A percentile compares a stretch with the other conserved stretches of the same genome.
phyloP scores from a whole-genome alignment of 768 basidiomycete genomes.

The Rhodotorula diobovata region DNA sequence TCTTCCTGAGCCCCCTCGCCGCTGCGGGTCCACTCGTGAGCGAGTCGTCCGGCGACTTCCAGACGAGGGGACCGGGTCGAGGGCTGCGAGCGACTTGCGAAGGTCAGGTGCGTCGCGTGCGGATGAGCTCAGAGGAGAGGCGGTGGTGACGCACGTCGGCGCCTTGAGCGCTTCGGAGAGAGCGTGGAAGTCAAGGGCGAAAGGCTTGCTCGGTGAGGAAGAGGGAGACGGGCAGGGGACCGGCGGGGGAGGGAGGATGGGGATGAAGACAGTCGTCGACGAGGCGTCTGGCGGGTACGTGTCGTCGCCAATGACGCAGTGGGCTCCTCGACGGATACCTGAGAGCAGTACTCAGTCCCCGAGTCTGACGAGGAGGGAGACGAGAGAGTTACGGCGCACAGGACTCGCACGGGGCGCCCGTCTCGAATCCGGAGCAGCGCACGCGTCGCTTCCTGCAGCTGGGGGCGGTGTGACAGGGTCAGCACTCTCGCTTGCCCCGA shows the following conservation, averaged over 20 bases:
- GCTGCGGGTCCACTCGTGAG: neutral
- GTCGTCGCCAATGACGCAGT: slow-evolving; percentile 8
- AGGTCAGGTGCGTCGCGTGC: neutral
- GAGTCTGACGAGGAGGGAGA: neutral
- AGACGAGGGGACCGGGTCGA: slow-evolving; percentile 15
- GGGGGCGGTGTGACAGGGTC: too few relatives aligned
- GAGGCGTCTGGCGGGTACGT: neutral
- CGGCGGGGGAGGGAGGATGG: slow-evolving; percentile 4
- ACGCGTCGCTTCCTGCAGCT: slow-evolving; percentile 6
- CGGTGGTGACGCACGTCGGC: neutral
- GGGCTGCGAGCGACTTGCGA: neutral
- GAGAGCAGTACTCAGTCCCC: neutral
- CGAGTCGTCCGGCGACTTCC: neutral
- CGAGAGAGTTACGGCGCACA: neutral
- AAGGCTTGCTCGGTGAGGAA: neutral
- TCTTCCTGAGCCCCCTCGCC: neutral
- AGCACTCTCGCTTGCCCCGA: neutral
- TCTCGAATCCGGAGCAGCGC: slow-evolving; percentile 13
- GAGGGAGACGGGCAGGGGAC: neutral
- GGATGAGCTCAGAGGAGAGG: neutral
- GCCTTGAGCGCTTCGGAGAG: neutral
- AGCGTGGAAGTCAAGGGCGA: neutral
- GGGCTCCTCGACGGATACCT: neutral
- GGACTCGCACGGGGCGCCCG: slow-evolving; percentile 6
- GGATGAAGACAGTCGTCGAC: neutral